phyloP scores from a whole-genome alignment of 2,329 filamentous ascomycete species.

The Clonostachys chloroleuca region DNA sequence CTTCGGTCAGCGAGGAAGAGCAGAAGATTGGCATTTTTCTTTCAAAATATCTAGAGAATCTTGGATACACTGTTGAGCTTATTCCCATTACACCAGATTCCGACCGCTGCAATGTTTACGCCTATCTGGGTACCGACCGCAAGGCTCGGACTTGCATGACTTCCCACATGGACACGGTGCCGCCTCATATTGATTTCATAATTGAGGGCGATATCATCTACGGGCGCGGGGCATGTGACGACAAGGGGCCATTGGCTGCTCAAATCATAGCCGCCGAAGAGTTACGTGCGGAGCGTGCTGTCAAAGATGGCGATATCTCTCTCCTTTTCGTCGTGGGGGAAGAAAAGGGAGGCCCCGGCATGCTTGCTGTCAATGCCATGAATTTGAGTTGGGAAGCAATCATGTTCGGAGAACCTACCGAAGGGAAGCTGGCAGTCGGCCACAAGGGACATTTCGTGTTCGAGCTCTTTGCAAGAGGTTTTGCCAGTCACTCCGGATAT shows the following conservation, averaged over 20 bases:
- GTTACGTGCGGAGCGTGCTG: conserved; percentile 3
- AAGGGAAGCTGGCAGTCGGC: conserved; percentile 63
- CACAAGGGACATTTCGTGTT: conserved; percentile 67
- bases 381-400: conserved; percentile 52
- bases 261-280: conserved; percentile 58
- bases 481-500: conserved; percentile 34
- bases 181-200: conserved; percentile 63
- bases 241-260: conserved; percentile 60
- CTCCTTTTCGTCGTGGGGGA: conserved; percentile 60
- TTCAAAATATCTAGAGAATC: conserved; percentile 50
- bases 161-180: conserved; percentile 72
- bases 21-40: conserved; percentile 61
- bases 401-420: conserved; percentile 72
- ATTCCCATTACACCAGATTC: conserved; percentile 10
- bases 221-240: conserved; percentile 67
- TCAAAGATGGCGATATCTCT: conserved; percentile 30
- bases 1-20: conserved; percentile 34
- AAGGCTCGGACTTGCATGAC: conserved; percentile 55
- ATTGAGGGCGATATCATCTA: conserved; percentile 35
- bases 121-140: conserved; percentile 45
- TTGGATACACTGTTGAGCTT: conserved; percentile 27
- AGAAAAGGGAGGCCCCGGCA: conserved; percentile 63
- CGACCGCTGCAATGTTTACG: conserved; percentile 63
- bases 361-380: conserved; percentile 45
- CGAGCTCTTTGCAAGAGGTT: conserved; percentile 54